These are phyloP conservation scores for Athelia sp. DNA, from an alignment of 1,284 basidiomycete species.

Conservation along the genomic window DNA sequence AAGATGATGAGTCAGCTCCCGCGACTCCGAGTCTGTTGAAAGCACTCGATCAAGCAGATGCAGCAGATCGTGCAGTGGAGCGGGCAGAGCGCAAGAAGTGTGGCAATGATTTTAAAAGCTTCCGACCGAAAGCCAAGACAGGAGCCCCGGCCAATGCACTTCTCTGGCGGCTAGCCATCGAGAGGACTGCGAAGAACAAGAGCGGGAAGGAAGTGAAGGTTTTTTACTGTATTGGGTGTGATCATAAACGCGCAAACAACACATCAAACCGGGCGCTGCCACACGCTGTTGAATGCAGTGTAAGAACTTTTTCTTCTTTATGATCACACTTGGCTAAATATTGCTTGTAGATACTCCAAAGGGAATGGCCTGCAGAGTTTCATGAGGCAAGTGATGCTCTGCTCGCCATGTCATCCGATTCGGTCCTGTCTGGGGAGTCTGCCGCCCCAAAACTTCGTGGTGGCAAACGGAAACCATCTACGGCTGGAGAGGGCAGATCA, in stretches of 20 bases:
- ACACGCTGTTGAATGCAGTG: background rate
- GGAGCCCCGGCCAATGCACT: background rate
- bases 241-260: background rate
- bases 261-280: background rate
- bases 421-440: background rate
- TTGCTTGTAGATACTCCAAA: background rate
- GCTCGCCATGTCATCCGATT: background rate
- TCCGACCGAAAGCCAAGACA: background rate
- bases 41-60: background rate
- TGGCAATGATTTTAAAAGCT: background rate
- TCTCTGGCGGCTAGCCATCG: background rate
- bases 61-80: background rate
- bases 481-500: background rate
- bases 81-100: too few relatives aligned
- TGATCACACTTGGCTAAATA: background rate
- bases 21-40: background rate
- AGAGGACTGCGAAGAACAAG: background rate
- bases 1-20: background rate
- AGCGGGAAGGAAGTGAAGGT: background rate
- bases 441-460: slow-evolving; percentile 1
- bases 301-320: background rate
- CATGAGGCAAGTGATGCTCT: background rate
- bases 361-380: background rate
- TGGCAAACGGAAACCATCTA: slow-evolving; percentile 3
- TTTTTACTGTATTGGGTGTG: background rate